These are phyloP conservation scores for Saitozyma podzolica DNA, from an alignment of 768 basidiomycete species.

Conservation along the genomic window DNA sequence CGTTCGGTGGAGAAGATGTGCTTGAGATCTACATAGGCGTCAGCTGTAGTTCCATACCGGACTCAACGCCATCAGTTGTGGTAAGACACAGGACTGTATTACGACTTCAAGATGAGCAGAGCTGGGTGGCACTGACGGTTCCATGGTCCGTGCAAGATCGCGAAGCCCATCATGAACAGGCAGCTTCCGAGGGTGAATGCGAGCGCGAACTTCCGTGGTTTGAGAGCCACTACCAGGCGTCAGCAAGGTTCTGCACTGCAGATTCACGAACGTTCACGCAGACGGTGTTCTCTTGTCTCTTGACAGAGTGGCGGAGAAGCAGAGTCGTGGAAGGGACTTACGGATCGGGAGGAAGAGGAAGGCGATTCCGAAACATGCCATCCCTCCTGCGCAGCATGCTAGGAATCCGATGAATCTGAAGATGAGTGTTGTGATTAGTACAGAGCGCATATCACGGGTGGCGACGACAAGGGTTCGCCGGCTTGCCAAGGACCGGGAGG, in stretches of 20 bases:
- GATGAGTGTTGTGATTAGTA: too few relatives aligned
- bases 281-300: not conserved
- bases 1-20: conserved; percentile 76
- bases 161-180: conserved; percentile 90
- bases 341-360: conserved; percentile 62
- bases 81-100: too few relatives aligned
- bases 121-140: conserved; percentile 58
- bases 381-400: conserved; percentile 82
- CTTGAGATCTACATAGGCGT: conserved; percentile 61
- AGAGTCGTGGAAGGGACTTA: conserved; percentile 26
- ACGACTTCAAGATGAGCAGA: not conserved
- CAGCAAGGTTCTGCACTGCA: not conserved
- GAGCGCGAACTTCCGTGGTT: conserved; percentile 87
- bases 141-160: conserved; percentile 67
- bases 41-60: not conserved
- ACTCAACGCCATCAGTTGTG: too few relatives aligned
- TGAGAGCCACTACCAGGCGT: conserved; percentile 56
- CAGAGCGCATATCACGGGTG: too few relatives aligned
- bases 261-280: not conserved
- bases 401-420: conserved; percentile 83
- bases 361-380: conserved; percentile 72
- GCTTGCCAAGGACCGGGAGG: too few relatives aligned
- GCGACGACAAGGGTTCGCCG: conserved; percentile 8
- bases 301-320: not conserved
- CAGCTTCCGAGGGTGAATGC: conserved; percentile 87